Evolutionary conservation across 257 asterid genomes (phyloP), one percentile per base, ranked within the genome.

Genomic region (Anisodus acutangulus): DNA sequence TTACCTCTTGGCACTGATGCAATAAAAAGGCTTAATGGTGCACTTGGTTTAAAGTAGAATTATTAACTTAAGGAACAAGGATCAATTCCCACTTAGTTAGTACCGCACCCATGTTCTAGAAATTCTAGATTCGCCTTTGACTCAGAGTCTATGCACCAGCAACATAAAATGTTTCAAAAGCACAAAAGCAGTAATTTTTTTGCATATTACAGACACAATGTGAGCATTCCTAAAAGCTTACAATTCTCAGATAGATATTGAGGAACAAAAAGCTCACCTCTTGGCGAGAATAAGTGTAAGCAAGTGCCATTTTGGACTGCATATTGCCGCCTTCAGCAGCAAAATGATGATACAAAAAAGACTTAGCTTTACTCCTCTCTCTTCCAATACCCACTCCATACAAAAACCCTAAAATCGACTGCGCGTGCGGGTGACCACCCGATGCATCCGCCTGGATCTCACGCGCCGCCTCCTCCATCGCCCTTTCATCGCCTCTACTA

Each of bases 251-350:
- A 31, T 31, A 31, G 1, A 31, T 31, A 31, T 31, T 31, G 35
- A 31, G 35, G 35, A 31, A 31, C 35, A 31, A 31, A 31, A 83
- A 80, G 35, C 92, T 85, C 86, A 96, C 99, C 79, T 96, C 97
- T 84, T 95, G 99, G 80, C 98, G 97, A 83, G 88, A 90, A 83
- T 93, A 97, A 68, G 92, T 91, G 88, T 90, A 92, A 8, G 99
- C 99, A 83, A 94, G 87, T 17, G 97, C 97, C 98, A 97, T 91
- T 86, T 97, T 97, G 47, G 98, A 93, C 91, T 97, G 98, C 97
- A 90, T 87, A 93, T 95, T 93, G 58, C 99, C 99, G 8, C 93
- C 95, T 79, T 89, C 87, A 6, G 98, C 95, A 17, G 98, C 98
- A 85, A 97, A 97, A 85, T 87, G 76, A 71, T 91, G 95, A 58